Percentiles rank a stretch among this genome's conserved stretches.
These are phyloP conservation scores for Agrocybe chaxingu DNA, from an alignment of 768 basidiomycete genomes.

Conservation along the genomic window DNA sequence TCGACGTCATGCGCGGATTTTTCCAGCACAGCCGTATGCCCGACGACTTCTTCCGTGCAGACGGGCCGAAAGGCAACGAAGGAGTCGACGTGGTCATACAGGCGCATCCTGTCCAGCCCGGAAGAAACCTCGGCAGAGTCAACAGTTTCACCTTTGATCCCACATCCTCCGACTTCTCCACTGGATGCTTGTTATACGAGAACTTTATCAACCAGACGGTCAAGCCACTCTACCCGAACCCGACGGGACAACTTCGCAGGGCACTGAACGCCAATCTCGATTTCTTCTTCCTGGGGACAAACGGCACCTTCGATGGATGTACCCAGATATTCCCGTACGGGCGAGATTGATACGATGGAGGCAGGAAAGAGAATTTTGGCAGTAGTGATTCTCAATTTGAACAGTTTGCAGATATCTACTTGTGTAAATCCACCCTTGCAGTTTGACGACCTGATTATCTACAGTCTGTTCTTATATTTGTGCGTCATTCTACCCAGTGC, in stretches of 20 bases:
- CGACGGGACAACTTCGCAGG: conserved; percentile 9
- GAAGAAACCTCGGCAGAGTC: conserved; percentile 11
- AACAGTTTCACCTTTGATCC: conserved; percentile 14
- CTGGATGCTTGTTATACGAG: conserved; percentile 14
- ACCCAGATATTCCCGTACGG: conserved; percentile 14
- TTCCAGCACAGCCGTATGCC: no score
- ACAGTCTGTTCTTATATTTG: no score
- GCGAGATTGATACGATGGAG: neutral
- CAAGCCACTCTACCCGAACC: conserved; percentile 15
- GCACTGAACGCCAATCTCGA: conserved; percentile 14
- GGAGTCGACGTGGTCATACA: neutral
- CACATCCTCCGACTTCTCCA: conserved; percentile 9
- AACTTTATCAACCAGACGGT: conserved; percentile 16
- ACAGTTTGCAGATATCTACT: no score
- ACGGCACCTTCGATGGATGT: conserved; percentile 2
- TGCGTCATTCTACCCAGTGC: no score
- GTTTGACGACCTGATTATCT: no score
- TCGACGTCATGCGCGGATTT: conserved; percentile 16
- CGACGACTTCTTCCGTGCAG: no score
- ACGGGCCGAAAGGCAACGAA: no score
- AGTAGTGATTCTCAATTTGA: neutral
- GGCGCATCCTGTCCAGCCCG: conserved; percentile 14
- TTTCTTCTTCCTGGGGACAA: conserved; percentile 6
- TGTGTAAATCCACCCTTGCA: no score
- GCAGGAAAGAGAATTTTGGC: neutral